Base-by-base conservation (phyloP, 1,284 basidiomycete species). In the Ganoderma lingzhi region DNA sequence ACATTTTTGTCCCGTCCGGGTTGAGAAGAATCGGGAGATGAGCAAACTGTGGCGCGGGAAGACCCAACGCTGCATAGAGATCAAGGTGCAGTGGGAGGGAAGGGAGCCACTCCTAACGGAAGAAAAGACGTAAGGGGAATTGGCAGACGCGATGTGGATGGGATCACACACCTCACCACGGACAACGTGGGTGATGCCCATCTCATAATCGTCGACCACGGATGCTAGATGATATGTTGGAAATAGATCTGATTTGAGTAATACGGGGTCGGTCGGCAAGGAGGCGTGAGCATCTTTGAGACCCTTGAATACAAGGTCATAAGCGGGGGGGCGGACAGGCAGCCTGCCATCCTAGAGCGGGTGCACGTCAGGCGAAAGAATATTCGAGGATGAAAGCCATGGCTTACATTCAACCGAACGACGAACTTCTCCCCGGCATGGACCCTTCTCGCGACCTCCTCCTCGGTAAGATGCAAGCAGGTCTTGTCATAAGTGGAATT, bases 211-310 rank as follows among this genome's bases (percentile, higher is more conserved):
- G 74, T 99, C 98, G 0, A 98, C 95, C 0, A 99, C 95, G 41
- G 91, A 97, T 0, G 98, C 97, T 2, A 99, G 88, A 74, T 99
- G 98, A 78, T 99, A 99, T 0, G 98, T 99, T 1, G 98, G 98
- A 80, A 94, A 97, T 0, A 90, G 85, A 79, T 99, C 97, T 0
- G 93, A 92, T 81, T 99, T 99, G 73, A 99, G 84, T 1, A 99
- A 83, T 64, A 99, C 90, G 14, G 96, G 96, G 78, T 99, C 97
- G 41, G 97, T 98, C 12, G 91, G 88, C 0, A 94, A 81, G 0
- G 92, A 94, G 12, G 88, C 86, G 74, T 93, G 92, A 0, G 91
- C 88, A 77, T 96, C 94, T 67, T 86, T 88, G 30, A 96, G 80
- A 14, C 82, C 74, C 3, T 93, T 93, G 78, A 96, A 97, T 6